Conservation (phyloP, 768 basidiomycete species). For the Suillus spraguei region DNA sequence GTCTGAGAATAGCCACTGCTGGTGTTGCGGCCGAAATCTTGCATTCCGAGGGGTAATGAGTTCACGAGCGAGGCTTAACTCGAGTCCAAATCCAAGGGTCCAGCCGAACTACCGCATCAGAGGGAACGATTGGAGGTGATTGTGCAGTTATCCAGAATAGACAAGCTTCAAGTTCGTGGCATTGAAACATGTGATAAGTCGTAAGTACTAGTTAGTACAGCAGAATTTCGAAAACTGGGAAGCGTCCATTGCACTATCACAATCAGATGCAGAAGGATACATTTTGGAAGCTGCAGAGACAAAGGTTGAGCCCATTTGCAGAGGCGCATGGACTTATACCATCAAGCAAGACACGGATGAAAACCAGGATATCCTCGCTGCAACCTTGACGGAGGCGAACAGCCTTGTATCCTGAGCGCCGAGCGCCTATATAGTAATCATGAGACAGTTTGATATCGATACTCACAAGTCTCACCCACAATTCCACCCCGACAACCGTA, state of each 20-base stretch:
- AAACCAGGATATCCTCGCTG: not conserved
- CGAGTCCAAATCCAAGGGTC: too few relatives aligned
- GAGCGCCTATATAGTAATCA: not conserved
- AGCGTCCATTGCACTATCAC: not conserved
- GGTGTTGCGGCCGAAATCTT: too few relatives aligned
- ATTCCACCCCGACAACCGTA: not conserved
- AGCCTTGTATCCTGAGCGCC: not conserved
- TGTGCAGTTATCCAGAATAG: not conserved
- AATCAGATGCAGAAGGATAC: too few relatives aligned
- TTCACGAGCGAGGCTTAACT: too few relatives aligned
- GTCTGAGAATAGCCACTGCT: too few relatives aligned
- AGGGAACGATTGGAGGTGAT: too few relatives aligned
- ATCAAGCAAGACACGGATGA: too few relatives aligned
- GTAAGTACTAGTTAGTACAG: not conserved
- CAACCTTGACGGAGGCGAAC: not conserved
- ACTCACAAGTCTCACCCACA: not conserved
- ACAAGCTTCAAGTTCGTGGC: not conserved
- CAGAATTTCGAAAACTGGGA: not conserved
- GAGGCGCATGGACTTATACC: too few relatives aligned
- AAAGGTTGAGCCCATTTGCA: too few relatives aligned
- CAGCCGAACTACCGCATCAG: too few relatives aligned
- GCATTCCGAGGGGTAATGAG: too few relatives aligned
- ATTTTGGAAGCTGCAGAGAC: too few relatives aligned
- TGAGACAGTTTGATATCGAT: not conserved
- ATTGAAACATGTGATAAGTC: not conserved